Percentiles rank a stretch among this genome's conserved stretches.
These are phyloP conservation scores for Penicillium crystallinum DNA, from an alignment of 495 filamentous ascomycete genomes.

Conservation along the genomic window DNA sequence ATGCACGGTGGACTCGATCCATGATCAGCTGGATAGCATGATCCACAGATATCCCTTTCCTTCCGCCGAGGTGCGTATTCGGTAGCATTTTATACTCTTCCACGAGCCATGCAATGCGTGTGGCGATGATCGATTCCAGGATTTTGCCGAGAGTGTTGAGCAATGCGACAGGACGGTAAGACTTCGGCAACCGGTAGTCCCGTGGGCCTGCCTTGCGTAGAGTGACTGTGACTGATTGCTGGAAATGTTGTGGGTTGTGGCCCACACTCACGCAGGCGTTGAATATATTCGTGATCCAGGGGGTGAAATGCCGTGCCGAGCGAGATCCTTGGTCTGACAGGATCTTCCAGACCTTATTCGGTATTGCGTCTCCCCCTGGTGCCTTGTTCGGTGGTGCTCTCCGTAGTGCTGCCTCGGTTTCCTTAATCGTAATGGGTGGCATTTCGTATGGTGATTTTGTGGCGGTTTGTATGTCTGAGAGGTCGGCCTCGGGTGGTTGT, in stretches of 20 bases:
- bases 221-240: constrained; percentile 21
- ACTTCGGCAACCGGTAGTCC: constrained; percentile 24
- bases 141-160: constrained; percentile 31
- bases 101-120: constrained; percentile 14
- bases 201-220: constrained; percentile 22
- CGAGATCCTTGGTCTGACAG: too few species aligned
- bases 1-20: constrained; percentile 13
- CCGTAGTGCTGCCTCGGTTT: too few species aligned
- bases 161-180: constrained; percentile 30
- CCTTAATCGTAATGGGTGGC: too few species aligned
- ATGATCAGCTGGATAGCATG: constrained; percentile 19
- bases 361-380: too few species aligned
- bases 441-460: too few species aligned
- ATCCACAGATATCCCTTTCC: constrained; percentile 13
- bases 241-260: constrained; percentile 13
- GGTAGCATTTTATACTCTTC: constrained; percentile 22
- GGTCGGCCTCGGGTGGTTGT: too few species aligned
- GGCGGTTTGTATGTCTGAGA: too few species aligned
- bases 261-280: neutral
- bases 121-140: constrained; percentile 22
- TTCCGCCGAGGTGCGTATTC: constrained; percentile 17
- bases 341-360: too few species aligned
- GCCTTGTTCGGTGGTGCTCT: too few species aligned
- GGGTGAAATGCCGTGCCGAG: too few species aligned
- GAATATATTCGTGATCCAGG: too few species aligned